Conservation (phyloP, 768 basidiomycete species). For the Amanita subjunquillea region DNA sequence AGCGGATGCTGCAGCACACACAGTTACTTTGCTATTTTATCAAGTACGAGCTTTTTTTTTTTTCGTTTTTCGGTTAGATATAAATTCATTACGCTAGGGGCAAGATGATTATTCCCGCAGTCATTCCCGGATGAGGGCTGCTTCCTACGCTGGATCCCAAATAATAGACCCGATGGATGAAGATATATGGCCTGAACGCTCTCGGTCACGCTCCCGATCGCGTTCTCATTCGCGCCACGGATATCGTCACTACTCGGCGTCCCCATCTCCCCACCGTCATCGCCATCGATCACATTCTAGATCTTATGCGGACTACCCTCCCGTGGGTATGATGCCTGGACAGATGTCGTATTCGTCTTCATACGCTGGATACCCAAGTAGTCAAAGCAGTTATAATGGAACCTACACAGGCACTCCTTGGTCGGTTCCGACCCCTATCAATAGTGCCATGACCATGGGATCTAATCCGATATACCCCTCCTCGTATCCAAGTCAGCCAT, state of each 20-base stretch:
- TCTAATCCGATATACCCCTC: constrained; percentile 22
- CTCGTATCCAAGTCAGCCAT: constrained; percentile 20
- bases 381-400: not conserved
- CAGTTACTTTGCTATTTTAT: constrained; percentile 50
- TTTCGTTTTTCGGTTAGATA: constrained; percentile 1
- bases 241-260: not conserved
- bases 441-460: not conserved
- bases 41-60: constrained; percentile 23
- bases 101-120: constrained; percentile 13
- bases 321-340: not conserved
- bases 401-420: not conserved
- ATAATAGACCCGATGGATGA: constrained; percentile 14
- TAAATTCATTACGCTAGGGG: constrained; percentile 21
- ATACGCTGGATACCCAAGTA: not conserved
- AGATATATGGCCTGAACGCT: constrained; percentile 23
- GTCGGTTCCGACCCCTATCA: not conserved
- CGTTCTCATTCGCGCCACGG: constrained; percentile 18
- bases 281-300: constrained; percentile 10
- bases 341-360: constrained; percentile 1
- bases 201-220: constrained; percentile 20
- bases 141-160: constrained; percentile 18
- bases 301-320: not conserved
- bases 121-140: not conserved
- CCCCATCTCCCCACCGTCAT: not conserved
- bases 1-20: constrained; percentile 59